These are phyloP conservation scores for Orobanche coerulescens DNA, from an alignment of 257 asterid genomes.

Conservation along the genomic window DNA sequence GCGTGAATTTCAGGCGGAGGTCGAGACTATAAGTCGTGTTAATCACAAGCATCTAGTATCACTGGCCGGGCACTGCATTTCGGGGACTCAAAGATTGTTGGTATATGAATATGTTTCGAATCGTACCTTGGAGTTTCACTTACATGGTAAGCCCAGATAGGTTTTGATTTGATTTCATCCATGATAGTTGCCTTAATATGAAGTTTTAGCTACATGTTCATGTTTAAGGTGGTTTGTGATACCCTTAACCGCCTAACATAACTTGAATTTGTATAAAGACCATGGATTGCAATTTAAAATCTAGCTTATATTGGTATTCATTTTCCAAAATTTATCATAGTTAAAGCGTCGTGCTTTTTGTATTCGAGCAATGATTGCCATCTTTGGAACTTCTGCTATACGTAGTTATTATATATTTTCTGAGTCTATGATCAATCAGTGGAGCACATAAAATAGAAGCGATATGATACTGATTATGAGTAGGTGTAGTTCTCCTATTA, in stretches of 20 bases:
- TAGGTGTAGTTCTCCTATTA: not conserved
- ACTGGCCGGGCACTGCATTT: constrained; percentile 69
- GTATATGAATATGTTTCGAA: constrained; percentile 79
- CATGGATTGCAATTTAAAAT: not conserved
- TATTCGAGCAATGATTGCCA: constrained; percentile 1
- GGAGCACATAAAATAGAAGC: not conserved
- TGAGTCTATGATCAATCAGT: not conserved
- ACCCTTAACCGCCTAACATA: not conserved
- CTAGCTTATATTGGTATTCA: not conserved
- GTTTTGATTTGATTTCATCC: constrained; percentile 7
- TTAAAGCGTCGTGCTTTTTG: not conserved
- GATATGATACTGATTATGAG: constrained; percentile 9
- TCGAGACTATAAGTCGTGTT: constrained; percentile 68
- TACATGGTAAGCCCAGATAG: constrained; percentile 53
- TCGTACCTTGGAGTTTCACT: constrained; percentile 74
- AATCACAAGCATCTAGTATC: constrained; percentile 72
- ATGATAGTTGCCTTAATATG: not conserved
- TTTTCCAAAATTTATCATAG: not conserved
- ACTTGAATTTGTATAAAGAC: not conserved
- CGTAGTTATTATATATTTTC: not conserved
- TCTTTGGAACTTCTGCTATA: not conserved
- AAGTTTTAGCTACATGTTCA: constrained; percentile 1
- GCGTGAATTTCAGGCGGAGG: constrained; percentile 98
- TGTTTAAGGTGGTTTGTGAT: not conserved
- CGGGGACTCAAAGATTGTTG: constrained; percentile 70